Evolutionary conservation across 257 asterid genomes (phyloP).

Genomic region (Nicotiana undulata): DNA sequence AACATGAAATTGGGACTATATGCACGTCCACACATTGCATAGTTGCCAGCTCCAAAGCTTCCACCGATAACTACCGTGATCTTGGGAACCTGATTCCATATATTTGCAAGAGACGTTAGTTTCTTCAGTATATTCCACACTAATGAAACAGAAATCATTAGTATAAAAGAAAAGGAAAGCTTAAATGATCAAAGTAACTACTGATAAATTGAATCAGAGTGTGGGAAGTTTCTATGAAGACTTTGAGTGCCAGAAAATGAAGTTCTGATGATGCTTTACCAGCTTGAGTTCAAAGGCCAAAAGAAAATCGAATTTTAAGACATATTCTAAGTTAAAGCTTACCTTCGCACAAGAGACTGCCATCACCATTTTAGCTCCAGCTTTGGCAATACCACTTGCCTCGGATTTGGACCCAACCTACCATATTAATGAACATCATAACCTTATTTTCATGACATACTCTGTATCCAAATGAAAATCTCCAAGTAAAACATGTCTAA

Average conservation of each 20-base stretch:
- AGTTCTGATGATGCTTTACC: neutral
- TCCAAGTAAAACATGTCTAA: neutral
- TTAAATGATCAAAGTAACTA: neutral
- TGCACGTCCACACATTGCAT: slow-evolving; percentile 99
- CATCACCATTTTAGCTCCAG: slow-evolving; percentile 99
- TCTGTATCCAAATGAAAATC: slow-evolving; percentile 1
- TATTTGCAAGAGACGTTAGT: slow-evolving; percentile 8
- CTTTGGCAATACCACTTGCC: slow-evolving; percentile 94
- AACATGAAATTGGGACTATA: slow-evolving; percentile 87
- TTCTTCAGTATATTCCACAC: neutral
- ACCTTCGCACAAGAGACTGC: slow-evolving; percentile 99
- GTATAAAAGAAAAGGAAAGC: neutral
- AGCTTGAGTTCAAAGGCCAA: neutral
- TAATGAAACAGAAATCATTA: neutral
- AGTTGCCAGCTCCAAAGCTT: slow-evolving; percentile 98
- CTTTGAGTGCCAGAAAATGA: neutral
- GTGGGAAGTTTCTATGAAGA: neutral
- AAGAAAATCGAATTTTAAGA: neutral
- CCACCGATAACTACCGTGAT: slow-evolving; percentile 84
- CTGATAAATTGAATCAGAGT: neutral
- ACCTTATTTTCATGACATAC: neutral
- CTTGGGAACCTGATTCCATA: slow-evolving; percentile 67
- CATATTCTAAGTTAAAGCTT: slow-evolving; percentile 5
- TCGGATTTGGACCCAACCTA: slow-evolving; percentile 99
- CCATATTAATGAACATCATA: slow-evolving; percentile 7